Evolutionary conservation across 2,329 filamentous ascomycete genomes (phyloP), one percentile per base, ranked within the genome.

Genomic region (Zasmidium citrigriseum): DNA sequence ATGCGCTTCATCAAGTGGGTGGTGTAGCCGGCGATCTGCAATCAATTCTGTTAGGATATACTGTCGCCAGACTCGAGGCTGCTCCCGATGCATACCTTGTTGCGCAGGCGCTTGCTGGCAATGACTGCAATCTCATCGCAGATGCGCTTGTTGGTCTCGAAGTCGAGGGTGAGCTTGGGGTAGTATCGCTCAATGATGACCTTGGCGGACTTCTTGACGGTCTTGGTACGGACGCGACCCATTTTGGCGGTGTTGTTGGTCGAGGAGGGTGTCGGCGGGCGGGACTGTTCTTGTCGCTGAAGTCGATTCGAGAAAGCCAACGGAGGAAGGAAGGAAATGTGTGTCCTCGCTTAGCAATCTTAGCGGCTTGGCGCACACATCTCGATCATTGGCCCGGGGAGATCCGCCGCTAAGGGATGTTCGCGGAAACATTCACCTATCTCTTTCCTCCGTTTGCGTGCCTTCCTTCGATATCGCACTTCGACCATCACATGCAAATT

Each of bases 91-190:
- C 77, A 63, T 71, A 96, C 91, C 91, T 99, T 99, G 89, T 99
- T 99, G 84, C 95, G 89, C 75, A 99, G 89, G 78, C 96, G 89
- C 91, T 99, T 99, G 74, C 90, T 96, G 73, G 95, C 91, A 78
- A 99, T 99, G 82, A 99, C 96, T 77, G 95, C 95, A 75, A 99
- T 95, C 84, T 99, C 95, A 92, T 98, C 95, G 85, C 95, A 98
- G 76, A 98, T 96, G 76, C 92, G 87, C 90, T 97, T 97, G 90
- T 97, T 97, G 87, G 91, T 96, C 89, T 99, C 95, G 85, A 99
- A 99, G 86, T 99, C 95, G 77, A 98, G 91, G 68, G 93, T 97
- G 80, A 99, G 86, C 83, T 91, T 92, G 78, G 95, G 95, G 70
- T 74, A 96, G 86, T 95, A 96, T 71, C 90, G 87, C 89, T 97